A percentile compares a stretch with the other conserved stretches of the same genome.
Evolutionary conservation across 1,139 yeast genomes (phyloP).

Genomic region (Hansenula sp.): DNA sequence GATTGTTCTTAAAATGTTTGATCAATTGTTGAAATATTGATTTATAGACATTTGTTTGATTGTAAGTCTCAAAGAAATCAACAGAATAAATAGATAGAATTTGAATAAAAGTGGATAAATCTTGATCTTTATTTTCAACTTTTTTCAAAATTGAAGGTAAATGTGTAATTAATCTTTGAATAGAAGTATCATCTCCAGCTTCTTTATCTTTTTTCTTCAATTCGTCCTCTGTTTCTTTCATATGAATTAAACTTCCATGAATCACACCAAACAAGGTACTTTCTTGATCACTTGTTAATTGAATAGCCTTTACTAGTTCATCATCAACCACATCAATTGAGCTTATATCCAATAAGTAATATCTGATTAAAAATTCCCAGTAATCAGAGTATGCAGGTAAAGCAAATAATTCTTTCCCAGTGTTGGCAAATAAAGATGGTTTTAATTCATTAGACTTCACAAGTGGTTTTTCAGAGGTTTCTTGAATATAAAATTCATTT

Average conservation of each 20-base stretch:
- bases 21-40: conserved; percentile 6
- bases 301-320: conserved; percentile 19
- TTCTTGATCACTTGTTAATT: conserved; percentile 18
- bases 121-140: conserved; percentile 8
- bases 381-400: conserved; percentile 24
- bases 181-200: conserved; percentile 5
- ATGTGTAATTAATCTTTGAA: conserved; percentile 8
- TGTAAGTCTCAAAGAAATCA: conserved; percentile 11
- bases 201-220: conserved; percentile 9
- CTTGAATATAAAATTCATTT: conserved; percentile 8
- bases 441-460: background rate
- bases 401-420: conserved; percentile 24
- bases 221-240: conserved; percentile 8
- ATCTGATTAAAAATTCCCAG: conserved; percentile 37
- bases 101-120: conserved; percentile 13
- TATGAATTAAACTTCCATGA: conserved; percentile 24
- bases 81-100: conserved; percentile 11
- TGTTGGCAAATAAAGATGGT: conserved; percentile 11
- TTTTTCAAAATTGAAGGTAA: conserved; percentile 11
- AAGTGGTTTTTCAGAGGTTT: background rate
- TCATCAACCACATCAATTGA: conserved; percentile 22
- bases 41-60: conserved; percentile 9
- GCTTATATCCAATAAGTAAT: conserved; percentile 39
- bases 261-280: conserved; percentile 24
- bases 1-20: conserved; percentile 17